Evolutionary conservation across 805 yeast genomes (phyloP), one percentile per base, ranked within the genome.

Genomic region (Metschnikowia vanudenii): DNA sequence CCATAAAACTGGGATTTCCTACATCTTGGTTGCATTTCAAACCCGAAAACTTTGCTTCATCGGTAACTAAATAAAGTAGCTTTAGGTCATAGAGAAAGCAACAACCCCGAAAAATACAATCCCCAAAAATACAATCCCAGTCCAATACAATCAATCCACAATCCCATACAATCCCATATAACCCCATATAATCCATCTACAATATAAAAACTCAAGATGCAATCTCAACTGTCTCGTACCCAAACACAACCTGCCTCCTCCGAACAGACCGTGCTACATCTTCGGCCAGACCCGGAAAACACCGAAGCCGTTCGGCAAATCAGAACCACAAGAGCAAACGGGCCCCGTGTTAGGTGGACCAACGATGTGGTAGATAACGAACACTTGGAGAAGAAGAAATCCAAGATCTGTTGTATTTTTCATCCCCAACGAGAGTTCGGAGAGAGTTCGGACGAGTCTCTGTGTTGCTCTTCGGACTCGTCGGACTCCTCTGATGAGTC

Each of bases 281-380:
- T 60, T 19, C 46, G 59, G 37, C 51, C 60, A 10, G 37, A 31
- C 7, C 16, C 32, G 19, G 34, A 22, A 20, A 13, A 17, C 17
- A 11, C 39, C 17, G 32, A 38, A n/a, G 4, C 3, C 30, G 22
- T 2, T 11, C 18, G 10, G 8, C 29, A 38, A 29, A 20, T 26
- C 11, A 14, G 12, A 22, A 9, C 35, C 19, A 32, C 20, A 2
- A 17, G 17, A 9, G 3, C 32, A 40, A 17, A 16, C 34, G 16
- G 48, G 43, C 74, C 81, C 11, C 74, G 78, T 34, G 97, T 92
- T 0, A 74, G 81, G 43, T 92, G 97, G 97, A 74, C 83, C 7
- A 87, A 85, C 31, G 96, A 84, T 38, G 91, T 88, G 3, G 75
- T 94, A 4, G 98, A 92, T 63, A 92, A 92, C 63, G 99, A 92